These are phyloP conservation scores for Pilatotrama ljubarskyi DNA, from an alignment of 768 basidiomycete species.

Conservation along the genomic window DNA sequence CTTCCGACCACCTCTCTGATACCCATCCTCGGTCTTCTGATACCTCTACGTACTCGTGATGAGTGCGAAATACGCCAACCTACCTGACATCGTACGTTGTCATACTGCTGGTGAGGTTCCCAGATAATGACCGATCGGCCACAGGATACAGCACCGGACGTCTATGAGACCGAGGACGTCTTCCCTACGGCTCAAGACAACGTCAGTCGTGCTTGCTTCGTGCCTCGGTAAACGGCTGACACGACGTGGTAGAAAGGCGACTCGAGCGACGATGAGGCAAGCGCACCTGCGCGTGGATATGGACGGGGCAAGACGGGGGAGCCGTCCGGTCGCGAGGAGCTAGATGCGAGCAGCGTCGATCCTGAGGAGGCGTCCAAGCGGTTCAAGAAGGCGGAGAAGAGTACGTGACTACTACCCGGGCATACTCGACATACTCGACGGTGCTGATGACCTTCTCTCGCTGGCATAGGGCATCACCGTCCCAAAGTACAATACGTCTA, in stretches of 20 bases:
- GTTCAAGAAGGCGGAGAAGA: constrained; percentile 72
- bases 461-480: constrained; percentile 48
- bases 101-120: not conserved
- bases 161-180: constrained; percentile 89
- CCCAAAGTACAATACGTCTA: constrained; percentile 59
- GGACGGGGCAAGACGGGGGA: constrained; percentile 43
- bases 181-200: constrained; percentile 52
- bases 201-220: constrained; percentile 39
- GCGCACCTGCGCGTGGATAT: constrained; percentile 39
- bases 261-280: constrained; percentile 66
- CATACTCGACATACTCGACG: not conserved
- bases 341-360: constrained; percentile 63
- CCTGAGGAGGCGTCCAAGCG: constrained; percentile 67
- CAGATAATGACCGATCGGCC: not conserved
- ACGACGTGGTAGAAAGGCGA: constrained; percentile 51
- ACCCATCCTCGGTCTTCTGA: too few species aligned
- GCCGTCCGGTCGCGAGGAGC: constrained; percentile 54
- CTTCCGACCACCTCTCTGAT: too few species aligned
- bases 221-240: not conserved
- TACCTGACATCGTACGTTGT: constrained; percentile 85
- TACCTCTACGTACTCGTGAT: constrained; percentile 5
- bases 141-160: constrained; percentile 88
- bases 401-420: constrained; percentile 14
- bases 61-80: constrained; percentile 72
- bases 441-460: not conserved